Conservation (phyloP, 164 flowering plant species). For the Sextonia rubra region DNA sequence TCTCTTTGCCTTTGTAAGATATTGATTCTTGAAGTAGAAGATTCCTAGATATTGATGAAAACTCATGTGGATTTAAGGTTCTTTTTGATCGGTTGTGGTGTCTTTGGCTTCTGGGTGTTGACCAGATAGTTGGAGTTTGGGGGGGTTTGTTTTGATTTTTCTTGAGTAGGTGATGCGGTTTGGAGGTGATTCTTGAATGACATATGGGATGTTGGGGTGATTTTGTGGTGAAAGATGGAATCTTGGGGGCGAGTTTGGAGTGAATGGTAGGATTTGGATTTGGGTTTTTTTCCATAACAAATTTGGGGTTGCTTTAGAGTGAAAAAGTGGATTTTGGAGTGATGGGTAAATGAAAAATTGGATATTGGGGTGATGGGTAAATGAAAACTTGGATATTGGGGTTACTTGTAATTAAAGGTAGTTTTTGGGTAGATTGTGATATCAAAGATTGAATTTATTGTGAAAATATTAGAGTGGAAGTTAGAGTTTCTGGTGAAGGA, state of each 20-base stretch:
- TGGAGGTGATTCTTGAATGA: background rate
- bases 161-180: background rate
- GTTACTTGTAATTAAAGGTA: background rate
- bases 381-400: background rate
- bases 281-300: no score
- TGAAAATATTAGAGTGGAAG: background rate
- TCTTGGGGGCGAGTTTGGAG: background rate
- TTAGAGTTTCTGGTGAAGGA: background rate
- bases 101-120: background rate
- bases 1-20: background rate
- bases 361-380: background rate
- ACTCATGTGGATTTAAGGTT: background rate
- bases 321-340: background rate
- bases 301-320: background rate
- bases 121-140: background rate
- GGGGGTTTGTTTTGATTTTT: background rate
- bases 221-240: background rate
- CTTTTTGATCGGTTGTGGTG: background rate
- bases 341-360: background rate
- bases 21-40: background rate
- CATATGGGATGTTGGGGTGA: constrained; percentile 1
- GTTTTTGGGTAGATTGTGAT: background rate
- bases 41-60: background rate
- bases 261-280: background rate
- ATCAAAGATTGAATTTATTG: background rate